Evolutionary conservation across 1,284 basidiomycete species (phyloP).

Genomic region (Lentinus polychrous): DNA sequence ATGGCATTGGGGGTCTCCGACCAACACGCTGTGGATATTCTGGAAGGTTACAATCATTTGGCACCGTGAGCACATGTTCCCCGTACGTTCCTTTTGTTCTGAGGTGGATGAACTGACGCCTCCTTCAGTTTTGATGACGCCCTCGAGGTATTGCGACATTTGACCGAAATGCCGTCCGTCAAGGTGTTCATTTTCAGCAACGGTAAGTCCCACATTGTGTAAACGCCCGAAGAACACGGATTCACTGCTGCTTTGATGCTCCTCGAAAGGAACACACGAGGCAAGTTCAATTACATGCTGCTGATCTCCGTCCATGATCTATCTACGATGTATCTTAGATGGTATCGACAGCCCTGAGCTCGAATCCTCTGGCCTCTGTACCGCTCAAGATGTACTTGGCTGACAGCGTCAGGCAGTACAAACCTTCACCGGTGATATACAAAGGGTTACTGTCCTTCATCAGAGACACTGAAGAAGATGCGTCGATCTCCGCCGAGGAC

Average conservation of each 20-base stretch:
- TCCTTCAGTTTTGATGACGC: constrained; percentile 21
- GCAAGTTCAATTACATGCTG: constrained; percentile 3
- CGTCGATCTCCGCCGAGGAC: constrained; percentile 9
- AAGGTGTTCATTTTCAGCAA: constrained; percentile 25
- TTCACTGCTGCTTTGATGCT: not conserved
- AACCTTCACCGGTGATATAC: constrained; percentile 24
- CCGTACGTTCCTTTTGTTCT: not conserved
- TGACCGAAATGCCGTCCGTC: constrained; percentile 14
- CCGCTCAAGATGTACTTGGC: constrained; percentile 15
- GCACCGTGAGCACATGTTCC: constrained; percentile 15
- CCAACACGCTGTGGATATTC: constrained; percentile 13
- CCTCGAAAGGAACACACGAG: constrained; percentile 14
- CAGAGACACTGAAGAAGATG: constrained; percentile 11
- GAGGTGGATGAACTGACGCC: not conserved
- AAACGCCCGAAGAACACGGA: not conserved
- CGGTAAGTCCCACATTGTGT: constrained; percentile 15
- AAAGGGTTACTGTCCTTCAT: constrained; percentile 17
- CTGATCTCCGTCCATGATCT: not conserved
- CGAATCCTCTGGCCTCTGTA: constrained; percentile 11
- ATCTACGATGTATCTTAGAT: constrained; percentile 16
- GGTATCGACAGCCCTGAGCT: constrained; percentile 19
- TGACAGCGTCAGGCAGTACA: constrained; percentile 21
- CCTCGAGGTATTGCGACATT: constrained; percentile 13
- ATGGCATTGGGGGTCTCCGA: constrained; percentile 12
- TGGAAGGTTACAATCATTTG: constrained; percentile 21